Percentiles rank a stretch among this genome's conserved stretches.
Conservation (phyloP, 345 rosid species). For the Excoecaria agallocha region DNA sequence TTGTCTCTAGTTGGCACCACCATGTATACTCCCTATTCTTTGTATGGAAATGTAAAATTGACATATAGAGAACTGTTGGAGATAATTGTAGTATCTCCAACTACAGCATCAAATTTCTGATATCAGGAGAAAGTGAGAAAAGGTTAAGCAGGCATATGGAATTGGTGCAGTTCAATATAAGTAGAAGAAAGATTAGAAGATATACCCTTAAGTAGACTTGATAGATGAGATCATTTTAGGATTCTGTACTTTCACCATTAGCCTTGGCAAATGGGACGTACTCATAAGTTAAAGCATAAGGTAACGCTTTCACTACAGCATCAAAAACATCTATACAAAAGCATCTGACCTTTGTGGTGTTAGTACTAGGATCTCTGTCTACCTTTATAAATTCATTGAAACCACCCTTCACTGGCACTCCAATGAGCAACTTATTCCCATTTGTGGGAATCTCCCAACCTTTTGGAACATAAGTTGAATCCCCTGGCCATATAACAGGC, state of each 20-base stretch:
- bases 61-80: background rate
- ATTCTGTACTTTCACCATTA: slow-evolving; percentile 10
- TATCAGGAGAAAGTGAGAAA: background rate
- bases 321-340: slow-evolving; percentile 37
- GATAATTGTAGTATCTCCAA: background rate
- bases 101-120: background rate
- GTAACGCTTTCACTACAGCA: slow-evolving; percentile 22
- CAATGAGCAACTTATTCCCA: background rate
- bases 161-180: no score
- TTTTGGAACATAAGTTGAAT: slow-evolving; percentile 9
- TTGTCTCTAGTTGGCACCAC: background rate
- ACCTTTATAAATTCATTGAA: slow-evolving; percentile 28
- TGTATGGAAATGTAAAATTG: background rate
- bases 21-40: background rate
- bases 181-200: no score
- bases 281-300: slow-evolving; percentile 10
- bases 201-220: slow-evolving; percentile 19
- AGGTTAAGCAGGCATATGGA: background rate
- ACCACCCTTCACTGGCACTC: background rate
- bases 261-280: slow-evolving; percentile 12
- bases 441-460: background rate
- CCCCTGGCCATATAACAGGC: slow-evolving; percentile 27
- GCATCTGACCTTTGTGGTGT: slow-evolving; percentile 2
- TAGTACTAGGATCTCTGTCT: background rate
- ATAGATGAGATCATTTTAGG: slow-evolving; percentile 28